These are phyloP conservation scores for Trichoderma arundinaceum DNA, from an alignment of 2,329 filamentous ascomycete species.

Conservation along the genomic window DNA sequence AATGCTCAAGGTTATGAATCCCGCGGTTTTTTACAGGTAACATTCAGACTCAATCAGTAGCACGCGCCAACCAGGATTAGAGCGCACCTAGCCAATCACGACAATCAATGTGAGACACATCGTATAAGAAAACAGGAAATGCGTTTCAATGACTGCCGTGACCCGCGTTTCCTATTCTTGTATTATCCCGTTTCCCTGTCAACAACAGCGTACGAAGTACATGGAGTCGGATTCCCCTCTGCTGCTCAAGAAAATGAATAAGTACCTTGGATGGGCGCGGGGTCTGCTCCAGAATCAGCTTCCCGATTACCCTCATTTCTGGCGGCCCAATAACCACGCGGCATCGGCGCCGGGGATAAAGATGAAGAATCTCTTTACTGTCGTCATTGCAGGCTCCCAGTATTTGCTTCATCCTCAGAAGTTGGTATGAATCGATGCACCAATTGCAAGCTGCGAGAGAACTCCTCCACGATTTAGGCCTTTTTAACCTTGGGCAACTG, in stretches of 20 bases:
- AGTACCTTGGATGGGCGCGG: constrained; percentile 24
- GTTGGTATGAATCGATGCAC: constrained; percentile 39
- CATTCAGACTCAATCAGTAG: neutral
- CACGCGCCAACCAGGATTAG: neutral
- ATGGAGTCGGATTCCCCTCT: neutral
- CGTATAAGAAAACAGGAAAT: neutral
- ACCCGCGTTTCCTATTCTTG: constrained; percentile 1
- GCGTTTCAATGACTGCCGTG: constrained; percentile 3
- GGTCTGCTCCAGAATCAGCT: constrained; percentile 4
- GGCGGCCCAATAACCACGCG: constrained; percentile 1
- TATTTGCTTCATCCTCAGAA: constrained; percentile 50
- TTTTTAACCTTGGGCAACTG: neutral
- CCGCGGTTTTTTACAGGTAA: neutral
- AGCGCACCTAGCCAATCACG: constrained; percentile 13
- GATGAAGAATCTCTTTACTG: constrained; percentile 46
- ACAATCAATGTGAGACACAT: constrained; percentile 15
- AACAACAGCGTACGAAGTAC: neutral
- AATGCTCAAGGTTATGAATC: neutral
- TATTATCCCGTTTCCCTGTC: neutral
- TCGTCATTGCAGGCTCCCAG: constrained; percentile 46
- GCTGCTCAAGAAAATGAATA: neutral
- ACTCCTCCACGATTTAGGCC: neutral
- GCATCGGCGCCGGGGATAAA: constrained; percentile 7
- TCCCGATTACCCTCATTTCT: neutral
- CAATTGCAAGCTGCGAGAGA: neutral